Evolutionary conservation across 139 green algal genomes (phyloP).

Genomic region (Pleodorina starrii): DNA sequence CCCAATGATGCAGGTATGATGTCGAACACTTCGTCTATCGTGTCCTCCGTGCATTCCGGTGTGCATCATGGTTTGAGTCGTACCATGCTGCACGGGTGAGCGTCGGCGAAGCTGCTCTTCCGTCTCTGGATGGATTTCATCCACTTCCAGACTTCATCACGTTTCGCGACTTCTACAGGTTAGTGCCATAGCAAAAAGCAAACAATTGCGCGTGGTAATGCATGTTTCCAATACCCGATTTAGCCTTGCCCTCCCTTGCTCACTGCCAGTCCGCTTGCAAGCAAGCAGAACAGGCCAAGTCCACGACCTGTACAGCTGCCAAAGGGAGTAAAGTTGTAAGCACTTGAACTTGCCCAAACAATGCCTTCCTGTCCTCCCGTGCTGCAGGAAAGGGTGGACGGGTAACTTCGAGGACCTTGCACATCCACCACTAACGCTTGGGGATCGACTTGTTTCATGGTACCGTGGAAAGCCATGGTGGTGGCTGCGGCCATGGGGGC

Average conservation of each 20-base stretch:
- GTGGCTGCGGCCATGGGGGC: neutral
- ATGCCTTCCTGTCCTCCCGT: neutral
- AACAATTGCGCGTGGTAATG: neutral
- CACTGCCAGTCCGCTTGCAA: no score
- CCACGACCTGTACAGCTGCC: no score
- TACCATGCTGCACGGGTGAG: neutral
- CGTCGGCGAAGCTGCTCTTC: neutral
- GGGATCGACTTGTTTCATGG: neutral
- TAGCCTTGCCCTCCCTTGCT: neutral
- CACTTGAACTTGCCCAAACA: neutral
- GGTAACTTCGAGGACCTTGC: neutral
- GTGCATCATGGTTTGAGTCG: neutral
- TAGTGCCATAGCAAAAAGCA: neutral
- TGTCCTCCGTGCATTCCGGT: neutral
- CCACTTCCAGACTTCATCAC: neutral
- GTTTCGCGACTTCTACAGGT: neutral
- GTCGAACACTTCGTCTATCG: neutral
- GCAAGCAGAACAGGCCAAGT: no score
- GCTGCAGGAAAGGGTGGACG: neutral
- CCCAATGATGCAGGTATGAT: neutral
- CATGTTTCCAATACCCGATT: neutral
- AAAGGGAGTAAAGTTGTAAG: neutral
- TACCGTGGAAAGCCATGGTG: neutral
- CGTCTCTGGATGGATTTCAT: neutral
- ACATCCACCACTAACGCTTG: neutral